Evolutionary conservation across 176 grass and related monocot genomes (phyloP).

Genomic region (Aegilops tauschii): DNA sequence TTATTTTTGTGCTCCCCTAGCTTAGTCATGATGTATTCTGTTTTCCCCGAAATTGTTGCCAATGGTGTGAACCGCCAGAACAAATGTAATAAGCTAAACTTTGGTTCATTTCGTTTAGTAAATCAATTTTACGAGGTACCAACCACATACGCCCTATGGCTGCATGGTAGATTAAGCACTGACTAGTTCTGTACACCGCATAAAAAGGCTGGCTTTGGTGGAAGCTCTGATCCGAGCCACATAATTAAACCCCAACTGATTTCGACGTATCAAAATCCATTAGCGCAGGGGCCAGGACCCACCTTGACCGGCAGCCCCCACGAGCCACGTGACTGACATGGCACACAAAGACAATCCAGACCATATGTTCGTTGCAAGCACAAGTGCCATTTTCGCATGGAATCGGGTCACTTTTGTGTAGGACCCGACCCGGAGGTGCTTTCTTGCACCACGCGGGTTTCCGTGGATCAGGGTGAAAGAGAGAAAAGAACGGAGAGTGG

Average conservation of each 20-base stretch:
- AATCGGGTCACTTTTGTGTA: background rate
- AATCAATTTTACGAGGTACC: no score
- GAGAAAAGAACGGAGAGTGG: background rate
- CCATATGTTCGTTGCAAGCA: background rate
- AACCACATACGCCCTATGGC: no score
- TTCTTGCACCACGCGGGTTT: background rate
- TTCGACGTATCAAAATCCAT: background rate
- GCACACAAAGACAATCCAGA: background rate
- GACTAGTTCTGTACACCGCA: background rate
- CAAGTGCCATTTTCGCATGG: background rate
- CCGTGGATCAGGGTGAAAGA: background rate
- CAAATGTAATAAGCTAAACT: no score
- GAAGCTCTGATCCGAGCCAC: background rate
- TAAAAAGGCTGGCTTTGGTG: background rate
- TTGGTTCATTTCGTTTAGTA: no score
- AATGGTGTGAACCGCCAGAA: no score
- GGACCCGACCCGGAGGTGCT: background rate
- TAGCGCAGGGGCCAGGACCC: background rate
- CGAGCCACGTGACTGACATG: background rate
- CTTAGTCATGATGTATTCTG: no score
- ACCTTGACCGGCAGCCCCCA: background rate
- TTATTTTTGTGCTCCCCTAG: no score
- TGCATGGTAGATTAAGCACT: no score
- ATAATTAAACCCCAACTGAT: background rate
- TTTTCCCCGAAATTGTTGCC: no score